Evolutionary conservation across 1,139 yeast genomes (phyloP).

Genomic region (Meyerozyma sp.): DNA sequence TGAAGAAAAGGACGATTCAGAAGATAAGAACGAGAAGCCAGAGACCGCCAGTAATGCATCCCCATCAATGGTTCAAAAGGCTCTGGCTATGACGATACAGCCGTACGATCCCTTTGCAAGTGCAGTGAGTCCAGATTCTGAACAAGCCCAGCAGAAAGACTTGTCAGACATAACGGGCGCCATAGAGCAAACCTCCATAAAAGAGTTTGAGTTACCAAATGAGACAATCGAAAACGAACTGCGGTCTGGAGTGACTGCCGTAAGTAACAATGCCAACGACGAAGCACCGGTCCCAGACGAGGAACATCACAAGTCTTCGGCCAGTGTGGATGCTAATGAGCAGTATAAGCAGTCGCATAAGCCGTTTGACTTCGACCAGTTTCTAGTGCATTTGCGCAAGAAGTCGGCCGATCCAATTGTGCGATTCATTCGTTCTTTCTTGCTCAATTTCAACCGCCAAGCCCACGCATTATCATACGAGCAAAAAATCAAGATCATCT

Average conservation of each 20-base stretch:
- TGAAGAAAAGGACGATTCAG: background rate
- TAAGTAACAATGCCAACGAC: background rate
- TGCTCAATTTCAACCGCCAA: slow-evolving; percentile 68
- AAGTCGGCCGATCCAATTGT: slow-evolving; percentile 87
- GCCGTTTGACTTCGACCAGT: slow-evolving; percentile 58
- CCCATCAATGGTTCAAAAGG: background rate
- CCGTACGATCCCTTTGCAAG: slow-evolving; percentile 11
- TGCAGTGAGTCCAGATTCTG: background rate
- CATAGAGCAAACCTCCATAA: slow-evolving; percentile 8
- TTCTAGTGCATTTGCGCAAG: slow-evolving; percentile 64
- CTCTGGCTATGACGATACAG: slow-evolving; percentile 10
- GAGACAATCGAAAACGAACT: background rate
- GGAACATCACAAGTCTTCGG: background rate
- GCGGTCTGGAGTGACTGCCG: background rate
- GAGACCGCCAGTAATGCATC: background rate
- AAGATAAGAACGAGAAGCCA: background rate
- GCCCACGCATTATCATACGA: slow-evolving; percentile 57
- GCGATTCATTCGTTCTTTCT: slow-evolving; percentile 74
- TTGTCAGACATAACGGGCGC: slow-evolving; percentile 13
- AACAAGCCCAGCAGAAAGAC: slow-evolving; percentile 5
- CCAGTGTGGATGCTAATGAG: slow-evolving; percentile 18
- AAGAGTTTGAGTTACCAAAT: background rate
- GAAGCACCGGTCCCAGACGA: background rate
- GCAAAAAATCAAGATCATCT: slow-evolving; percentile 73
- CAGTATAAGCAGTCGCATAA: slow-evolving; percentile 36